These are phyloP conservation scores for Plasmodium knowlesi DNA, from an alignment of 169 alveolate species.

Conservation along the genomic window DNA sequence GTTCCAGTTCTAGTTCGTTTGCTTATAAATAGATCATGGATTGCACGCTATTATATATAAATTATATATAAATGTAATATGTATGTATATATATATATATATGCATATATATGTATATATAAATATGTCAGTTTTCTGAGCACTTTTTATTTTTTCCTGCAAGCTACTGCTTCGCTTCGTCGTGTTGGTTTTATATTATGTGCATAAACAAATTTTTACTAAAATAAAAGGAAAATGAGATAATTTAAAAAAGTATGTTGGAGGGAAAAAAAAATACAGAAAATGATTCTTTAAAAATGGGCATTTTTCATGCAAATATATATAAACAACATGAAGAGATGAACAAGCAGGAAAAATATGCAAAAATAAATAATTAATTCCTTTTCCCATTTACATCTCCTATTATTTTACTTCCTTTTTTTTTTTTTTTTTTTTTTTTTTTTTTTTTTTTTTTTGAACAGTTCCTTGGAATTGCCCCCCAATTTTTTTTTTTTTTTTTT, in stretches of 20 bases:
- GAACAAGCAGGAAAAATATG: background rate
- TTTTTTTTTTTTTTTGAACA: background rate
- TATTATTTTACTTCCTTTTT: background rate
- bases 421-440: too few species aligned
- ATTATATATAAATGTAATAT: too few species aligned
- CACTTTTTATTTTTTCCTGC: background rate
- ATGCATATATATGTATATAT: background rate
- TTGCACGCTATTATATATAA: background rate
- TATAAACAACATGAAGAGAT: background rate
- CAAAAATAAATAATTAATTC: background rate
- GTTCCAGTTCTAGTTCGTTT: background rate
- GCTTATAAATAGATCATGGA: background rate
- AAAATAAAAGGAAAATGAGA: background rate
- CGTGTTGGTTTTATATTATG: background rate
- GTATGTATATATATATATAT: background rate
- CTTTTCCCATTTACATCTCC: background rate
- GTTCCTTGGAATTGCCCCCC: background rate
- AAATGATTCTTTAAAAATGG: background rate
- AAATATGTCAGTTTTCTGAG: background rate
- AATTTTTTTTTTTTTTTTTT: background rate
- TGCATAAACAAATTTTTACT: background rate
- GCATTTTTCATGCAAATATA: background rate
- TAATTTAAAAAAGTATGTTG: background rate
- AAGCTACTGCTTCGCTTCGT: background rate
- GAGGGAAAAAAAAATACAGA: background rate